Evolutionary conservation across 306 rosid species (phyloP), one percentile per base, ranked within the genome.

Genomic region (Pterocarpus santalinus): DNA sequence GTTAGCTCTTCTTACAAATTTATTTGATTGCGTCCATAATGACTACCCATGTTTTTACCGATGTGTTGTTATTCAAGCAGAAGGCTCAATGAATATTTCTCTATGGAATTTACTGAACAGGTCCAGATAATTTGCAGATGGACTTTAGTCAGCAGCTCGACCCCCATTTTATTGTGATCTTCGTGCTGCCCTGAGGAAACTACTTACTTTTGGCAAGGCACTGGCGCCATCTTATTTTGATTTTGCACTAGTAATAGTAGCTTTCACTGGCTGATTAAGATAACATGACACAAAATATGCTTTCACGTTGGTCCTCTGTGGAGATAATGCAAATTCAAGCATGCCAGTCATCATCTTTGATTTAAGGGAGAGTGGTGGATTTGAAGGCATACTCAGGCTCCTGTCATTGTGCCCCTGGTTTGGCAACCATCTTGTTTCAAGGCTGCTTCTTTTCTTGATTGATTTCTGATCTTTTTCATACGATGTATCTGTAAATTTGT

Each of bases 121-220:
- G 44, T 66, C 34, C 73, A 55, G 76, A 57, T 52, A 44, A 57
- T 66, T 67, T 67, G 55, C 77, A n/a, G 80, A 41, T 74, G 51
- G 61, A 62, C 6, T 39, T 80, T 11, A 12, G 62, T 30, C 83
- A 60, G 65, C 87, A 57, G 30, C 47, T 65, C 65, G 79, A 65
- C 9, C 41, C 55, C 55, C 77, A 56, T 32, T 30, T 61, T 53
- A 2, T 68, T 75, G 32, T n/a, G 66, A 74, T 39, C 63, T 44
- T 61, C 75, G 39, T 69, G 74, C 74, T 62, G 56, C 60, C 11
- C 36, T 7, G 43, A 35, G 74, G 74, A 53, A 22, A 38, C 28
- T 77, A 30, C 64, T 52, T 65, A 35, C 43, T 32, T 65, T 32
- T 70, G 79, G 79, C 70, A 36, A 70, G 79, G 22, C 8, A 12